Base-by-base conservation (phyloP, 257 asterid species). In the Parsonsia alboflavescens region DNA sequence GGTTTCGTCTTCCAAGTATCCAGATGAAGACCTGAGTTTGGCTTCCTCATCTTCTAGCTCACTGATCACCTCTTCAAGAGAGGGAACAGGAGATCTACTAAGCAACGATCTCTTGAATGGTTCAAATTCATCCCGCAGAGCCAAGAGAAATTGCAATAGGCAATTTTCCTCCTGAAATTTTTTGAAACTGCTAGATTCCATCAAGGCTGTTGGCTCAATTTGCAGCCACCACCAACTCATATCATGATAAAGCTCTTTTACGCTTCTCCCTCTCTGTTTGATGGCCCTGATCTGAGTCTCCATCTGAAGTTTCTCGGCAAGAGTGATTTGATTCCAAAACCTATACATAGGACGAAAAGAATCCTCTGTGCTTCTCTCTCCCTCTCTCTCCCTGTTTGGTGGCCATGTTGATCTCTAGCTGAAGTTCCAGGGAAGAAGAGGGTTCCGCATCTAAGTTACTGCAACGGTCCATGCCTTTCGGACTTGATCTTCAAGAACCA, bases 331-430 rank as follows among this genome's bases (percentile, higher is more conserved):
- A 30, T 30, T 36, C 74, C 74, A 70, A 24, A 70, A 70, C 1
- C 11, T 12, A 50, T 49, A 6, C 74, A 70, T 70, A 30, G 17
- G 21, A 28, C 5, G 28, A 33, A 13, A 50, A 1, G 28, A 5
- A 9, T 69, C 59, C 4, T 24, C 42, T 68, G 45, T 44, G 33
- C 41, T 68, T 44, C 19, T 45, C 50, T 45, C 56, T 68, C 57
- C 72, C 21, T 69, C n/a, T n/a, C n/a, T n/a, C n/a, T n/a, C n/a
- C n/a, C n/a, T n/a, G 73, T 69, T 69, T 26, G 10, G 12, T 69
- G 44, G 61, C 42, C 44, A 57, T 69, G 44, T 48, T 5, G 5
- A 57, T 50, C 21, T 69, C 73, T 10, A 48, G 21, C 42, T 24
- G 53, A 30, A 68, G 15, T 68, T 46, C 48, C 73, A 45, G 11